These are phyloP conservation scores for Prunus mongolica DNA, from an alignment of 306 rosid genomes.

Conservation along the genomic window DNA sequence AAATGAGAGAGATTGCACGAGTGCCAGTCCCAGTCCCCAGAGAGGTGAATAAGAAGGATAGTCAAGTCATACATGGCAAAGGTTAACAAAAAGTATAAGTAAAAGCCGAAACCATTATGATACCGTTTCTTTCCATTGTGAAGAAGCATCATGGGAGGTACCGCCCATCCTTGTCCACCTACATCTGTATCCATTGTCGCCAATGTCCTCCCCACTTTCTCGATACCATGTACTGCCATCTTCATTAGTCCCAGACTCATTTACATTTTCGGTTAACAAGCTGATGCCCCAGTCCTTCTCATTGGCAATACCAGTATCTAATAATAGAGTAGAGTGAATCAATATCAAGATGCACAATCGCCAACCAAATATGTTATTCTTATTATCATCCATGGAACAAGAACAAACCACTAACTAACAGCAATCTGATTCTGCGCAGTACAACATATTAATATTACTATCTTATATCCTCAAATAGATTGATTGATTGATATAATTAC, in stretches of 20 bases:
- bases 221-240: slow-evolving; percentile 94
- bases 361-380: not conserved
- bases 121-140: slow-evolving; percentile 98
- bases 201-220: slow-evolving; percentile 83
- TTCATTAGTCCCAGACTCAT: slow-evolving; percentile 87
- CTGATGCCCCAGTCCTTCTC: slow-evolving; percentile 98
- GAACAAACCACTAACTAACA: not conserved
- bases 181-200: slow-evolving; percentile 89
- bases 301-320: slow-evolving; percentile 92
- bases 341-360: not conserved
- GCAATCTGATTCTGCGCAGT: too few species aligned
- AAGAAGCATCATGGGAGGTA: slow-evolving; percentile 62
- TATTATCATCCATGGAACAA: not conserved
- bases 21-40: not conserved
- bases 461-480: not conserved
- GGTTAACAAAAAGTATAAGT: not conserved
- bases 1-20: not conserved
- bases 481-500: slow-evolving; percentile 22
- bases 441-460: too few species aligned
- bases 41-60: not conserved
- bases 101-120: not conserved
- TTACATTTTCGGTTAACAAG: slow-evolving; percentile 66
- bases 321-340: not conserved
- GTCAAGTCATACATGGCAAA: not conserved
- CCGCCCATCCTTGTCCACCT: slow-evolving; percentile 99